Base-by-base conservation (phyloP, 2,329 filamentous ascomycete genomes). In the Akanthomyces dipterigenus region DNA sequence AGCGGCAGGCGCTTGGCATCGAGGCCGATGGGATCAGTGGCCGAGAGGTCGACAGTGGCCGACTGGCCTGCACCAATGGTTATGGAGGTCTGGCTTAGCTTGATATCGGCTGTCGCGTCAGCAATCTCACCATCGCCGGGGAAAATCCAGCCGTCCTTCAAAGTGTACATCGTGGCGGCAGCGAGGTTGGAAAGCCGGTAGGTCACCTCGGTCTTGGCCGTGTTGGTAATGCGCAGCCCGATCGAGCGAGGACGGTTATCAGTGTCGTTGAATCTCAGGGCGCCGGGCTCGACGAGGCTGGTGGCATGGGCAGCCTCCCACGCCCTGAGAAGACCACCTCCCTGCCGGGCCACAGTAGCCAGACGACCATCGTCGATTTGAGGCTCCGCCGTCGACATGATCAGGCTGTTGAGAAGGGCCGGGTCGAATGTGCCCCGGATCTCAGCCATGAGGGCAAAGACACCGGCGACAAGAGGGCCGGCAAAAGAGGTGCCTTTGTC, bases 181-280 rank as follows among this genome's bases (percentile, higher is more conserved):
- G 49, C 49, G n/a, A 51, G 18, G 5, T 22, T 38, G 5, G 28
- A 36, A 24, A 51, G 49, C n/a, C 36, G 31, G 49, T 51, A 51
- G 1, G 31, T 38, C 12, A 51, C 11, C n/a, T 51, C 12, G n/a
- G 49, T 38, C 11, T 51, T 36, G n/a, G 49, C 49, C 12, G 31
- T 51, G 14, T 51, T 51, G 31, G 31, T 51, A 24, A 51, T 38
- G 49, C 49, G 49, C n/a, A 51, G 16, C 18, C 2, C 20, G 7
- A 51, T 36, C 11, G 31, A 51, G 5, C 3, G 20, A 28, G 43
- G 22, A 4, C 62, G 59, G 43, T 63, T 24, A 16, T 61, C 54
- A 3, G 61, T 58, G 28, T 64, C 63, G 54, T 63, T 64, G 38
- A 64, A 64, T 16, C 6, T 22, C 12, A 64, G 57, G 22, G 20